Evolutionary conservation across 495 filamentous ascomycete genomes (phyloP), one percentile per base, ranked within the genome.

Genomic region (Cairneyella variabilis): DNA sequence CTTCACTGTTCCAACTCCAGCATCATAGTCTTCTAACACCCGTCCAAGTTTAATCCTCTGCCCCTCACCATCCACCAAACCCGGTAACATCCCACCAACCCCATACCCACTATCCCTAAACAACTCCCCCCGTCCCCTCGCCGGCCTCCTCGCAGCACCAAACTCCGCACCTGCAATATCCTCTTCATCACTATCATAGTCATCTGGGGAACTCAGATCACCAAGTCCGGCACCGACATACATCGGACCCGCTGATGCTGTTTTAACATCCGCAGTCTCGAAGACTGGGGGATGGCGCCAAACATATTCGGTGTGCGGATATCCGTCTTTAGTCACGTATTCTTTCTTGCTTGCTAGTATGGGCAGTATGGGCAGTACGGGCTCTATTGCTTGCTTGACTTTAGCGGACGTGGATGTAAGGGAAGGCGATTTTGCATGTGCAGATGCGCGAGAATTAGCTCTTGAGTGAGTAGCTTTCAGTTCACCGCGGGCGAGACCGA

Each of bases 221-320:
- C 44, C 48, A 9, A 56, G 21, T 3, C 53, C 53, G 2, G 44
- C 53, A 3, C 46, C 47, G 18, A 58, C 40, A 22, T 56, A 53
- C 1, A 56, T 28, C 25, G 56, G 53, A 4, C 40, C 20, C 3
- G 43, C 48, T 3, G 49, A 9, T 0, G 43, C 48, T 14, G 26
- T 38, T 14, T 32, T 32, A 6, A 6, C 14, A 32, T 32, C 28
- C 9, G 46, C 32, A 18, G 53, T 51, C 27, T 62, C 56, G 22
- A 57, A 54, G 5, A 55, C 40, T 6, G 57, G 53, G 5, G 53
- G 53, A 30, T 63, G 60, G 21, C 38, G 44, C 60, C 60, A 63
- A 18, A 57, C 41, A 40, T 60, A 57, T 36, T 63, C 60, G 9
- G 49, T 63, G 11, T 23, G 47, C 0, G 57, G 54, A 34, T 41